Evolutionary conservation across 148 eudicot genomes (phyloP).

Genomic region (Camellia sinensis): DNA sequence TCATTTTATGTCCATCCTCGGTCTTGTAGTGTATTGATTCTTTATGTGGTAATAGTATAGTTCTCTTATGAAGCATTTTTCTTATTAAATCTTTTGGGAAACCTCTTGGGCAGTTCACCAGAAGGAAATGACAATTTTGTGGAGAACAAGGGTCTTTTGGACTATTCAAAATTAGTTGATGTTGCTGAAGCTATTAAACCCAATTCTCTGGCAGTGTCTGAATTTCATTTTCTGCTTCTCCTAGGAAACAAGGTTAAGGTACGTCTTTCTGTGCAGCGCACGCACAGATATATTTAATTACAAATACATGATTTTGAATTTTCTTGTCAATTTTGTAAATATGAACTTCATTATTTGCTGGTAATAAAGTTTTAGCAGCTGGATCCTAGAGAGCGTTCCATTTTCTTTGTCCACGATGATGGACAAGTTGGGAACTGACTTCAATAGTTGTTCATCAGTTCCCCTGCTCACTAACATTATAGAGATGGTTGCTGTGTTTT

Average conservation of each 20-base stretch:
- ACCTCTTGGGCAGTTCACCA: slow-evolving; percentile 53
- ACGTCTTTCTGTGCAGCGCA: slow-evolving; percentile 15
- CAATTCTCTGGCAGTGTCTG: slow-evolving; percentile 83
- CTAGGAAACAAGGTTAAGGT: slow-evolving; percentile 98
- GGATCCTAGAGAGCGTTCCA: background rate
- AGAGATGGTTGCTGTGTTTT: background rate
- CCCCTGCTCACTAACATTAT: background rate
- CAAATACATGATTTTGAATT: background rate
- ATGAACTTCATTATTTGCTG: slow-evolving; percentile 3
- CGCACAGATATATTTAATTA: background rate
- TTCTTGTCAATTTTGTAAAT: background rate
- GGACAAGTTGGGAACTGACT: background rate
- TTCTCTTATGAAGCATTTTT: slow-evolving; percentile 2
- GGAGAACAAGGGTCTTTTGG: slow-evolving; percentile 95
- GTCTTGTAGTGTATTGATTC: too few relatives aligned
- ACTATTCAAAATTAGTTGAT: slow-evolving; percentile 80
- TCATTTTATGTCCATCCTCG: too few relatives aligned
- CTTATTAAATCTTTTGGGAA: slow-evolving; percentile 15
- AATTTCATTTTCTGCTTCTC: slow-evolving; percentile 83
- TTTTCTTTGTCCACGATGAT: background rate
- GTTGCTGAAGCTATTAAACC: slow-evolving; percentile 75
- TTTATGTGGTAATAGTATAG: background rate
- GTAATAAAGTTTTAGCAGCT: background rate
- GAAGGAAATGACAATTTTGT: slow-evolving; percentile 86
- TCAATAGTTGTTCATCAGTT: background rate